Evolutionary conservation across 768 basidiomycete genomes (phyloP).

Genomic region (Podaxis mareebaensis): DNA sequence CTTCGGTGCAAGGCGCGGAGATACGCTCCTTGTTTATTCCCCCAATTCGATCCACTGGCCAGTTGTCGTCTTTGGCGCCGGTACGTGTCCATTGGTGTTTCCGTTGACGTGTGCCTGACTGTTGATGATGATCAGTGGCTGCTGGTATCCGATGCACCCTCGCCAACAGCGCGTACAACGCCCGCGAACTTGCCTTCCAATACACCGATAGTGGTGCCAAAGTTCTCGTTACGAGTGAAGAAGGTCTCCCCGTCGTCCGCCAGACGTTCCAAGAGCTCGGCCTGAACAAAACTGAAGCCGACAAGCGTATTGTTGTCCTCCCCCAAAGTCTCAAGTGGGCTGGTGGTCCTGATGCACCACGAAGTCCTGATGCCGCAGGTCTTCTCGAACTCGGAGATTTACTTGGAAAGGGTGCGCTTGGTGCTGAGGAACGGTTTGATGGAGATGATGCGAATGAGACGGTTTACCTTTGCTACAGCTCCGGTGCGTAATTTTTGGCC

Average conservation of each 20-base stretch:
- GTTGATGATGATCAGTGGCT: slow-evolving; percentile 41
- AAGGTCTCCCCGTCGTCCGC: slow-evolving; percentile 52
- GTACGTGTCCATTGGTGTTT: slow-evolving; percentile 24
- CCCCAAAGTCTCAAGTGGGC: slow-evolving; percentile 50
- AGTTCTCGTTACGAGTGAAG: slow-evolving; percentile 65
- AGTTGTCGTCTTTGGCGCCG: slow-evolving; percentile 46
- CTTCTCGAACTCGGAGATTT: slow-evolving; percentile 48
- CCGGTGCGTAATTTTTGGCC: slow-evolving; percentile 22
- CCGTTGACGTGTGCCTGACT: not conserved
- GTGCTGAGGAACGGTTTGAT: slow-evolving; percentile 55
- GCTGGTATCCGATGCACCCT: slow-evolving; percentile 71
- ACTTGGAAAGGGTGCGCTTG: slow-evolving; percentile 48
- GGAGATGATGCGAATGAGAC: slow-evolving; percentile 58
- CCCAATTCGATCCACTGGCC: slow-evolving; percentile 64
- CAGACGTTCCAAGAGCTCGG: slow-evolving; percentile 57
- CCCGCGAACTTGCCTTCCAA: slow-evolving; percentile 71
- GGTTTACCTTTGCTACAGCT: slow-evolving; percentile 62
- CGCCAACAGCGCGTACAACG: slow-evolving; percentile 71
- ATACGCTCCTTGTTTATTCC: slow-evolving; percentile 65
- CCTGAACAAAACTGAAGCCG: slow-evolving; percentile 45
- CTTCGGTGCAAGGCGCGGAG: slow-evolving; percentile 43
- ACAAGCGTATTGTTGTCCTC: slow-evolving; percentile 57
- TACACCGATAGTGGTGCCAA: slow-evolving; percentile 66
- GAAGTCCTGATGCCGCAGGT: slow-evolving; percentile 27
- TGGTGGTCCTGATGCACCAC: slow-evolving; percentile 33